Evolutionary conservation across 2,329 filamentous ascomycete species (phyloP).

Genomic region (Penicillium corylophilum): DNA sequence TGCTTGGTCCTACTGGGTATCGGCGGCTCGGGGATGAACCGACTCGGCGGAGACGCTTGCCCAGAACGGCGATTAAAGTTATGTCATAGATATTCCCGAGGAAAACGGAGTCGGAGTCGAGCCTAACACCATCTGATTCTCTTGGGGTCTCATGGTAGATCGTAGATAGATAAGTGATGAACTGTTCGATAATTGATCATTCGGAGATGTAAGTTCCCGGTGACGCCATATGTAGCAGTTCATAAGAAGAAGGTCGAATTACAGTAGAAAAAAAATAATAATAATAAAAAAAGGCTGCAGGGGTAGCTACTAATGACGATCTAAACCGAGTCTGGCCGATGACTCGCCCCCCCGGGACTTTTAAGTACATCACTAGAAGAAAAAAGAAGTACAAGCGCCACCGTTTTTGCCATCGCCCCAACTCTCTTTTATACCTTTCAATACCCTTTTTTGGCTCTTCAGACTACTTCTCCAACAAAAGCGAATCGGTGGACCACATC

Average conservation of each 20-base stretch:
- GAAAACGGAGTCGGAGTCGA: background rate
- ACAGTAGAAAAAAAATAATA: background rate
- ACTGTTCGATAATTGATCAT: background rate
- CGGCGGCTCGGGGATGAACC: background rate
- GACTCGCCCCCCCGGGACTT: background rate
- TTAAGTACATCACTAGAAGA: background rate
- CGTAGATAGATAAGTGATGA: background rate
- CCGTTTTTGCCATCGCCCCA: slow-evolving; percentile 1
- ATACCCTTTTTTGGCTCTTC: background rate
- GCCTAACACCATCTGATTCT: too few species aligned
- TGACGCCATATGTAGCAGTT: slow-evolving; percentile 19
- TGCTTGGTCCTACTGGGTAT: slow-evolving; percentile 9
- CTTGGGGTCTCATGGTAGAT: background rate
- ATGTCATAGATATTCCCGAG: slow-evolving; percentile 7
- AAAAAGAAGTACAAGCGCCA: slow-evolving; percentile 5
- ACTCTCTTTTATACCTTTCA: background rate
- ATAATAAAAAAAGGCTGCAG: slow-evolving; percentile 18
- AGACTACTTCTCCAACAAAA: background rate
- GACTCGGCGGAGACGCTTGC: background rate
- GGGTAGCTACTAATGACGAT: slow-evolving; percentile 16
- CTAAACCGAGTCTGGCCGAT: slow-evolving; percentile 15
- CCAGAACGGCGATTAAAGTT: slow-evolving; percentile 2
- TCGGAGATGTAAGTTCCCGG: background rate
- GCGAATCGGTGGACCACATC: slow-evolving; percentile 8
- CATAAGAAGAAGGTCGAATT: slow-evolving; percentile 4